phyloP scores from a whole-genome alignment of 805 yeast genomes.

The Grigorovia yakushimaensis region DNA sequence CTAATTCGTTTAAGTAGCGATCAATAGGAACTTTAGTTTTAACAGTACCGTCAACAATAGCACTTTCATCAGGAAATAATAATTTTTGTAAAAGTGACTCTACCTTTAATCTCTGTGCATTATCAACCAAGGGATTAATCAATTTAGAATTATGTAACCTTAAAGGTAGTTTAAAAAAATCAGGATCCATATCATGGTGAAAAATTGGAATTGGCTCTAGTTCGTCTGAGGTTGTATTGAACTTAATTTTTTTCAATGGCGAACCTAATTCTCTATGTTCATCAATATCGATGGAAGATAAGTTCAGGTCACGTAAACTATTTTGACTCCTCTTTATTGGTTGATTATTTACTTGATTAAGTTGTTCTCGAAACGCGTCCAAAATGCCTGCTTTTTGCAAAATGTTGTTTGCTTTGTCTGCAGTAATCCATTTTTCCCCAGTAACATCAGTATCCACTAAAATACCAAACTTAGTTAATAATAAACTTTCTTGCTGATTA shows the following conservation, averaged over 20 bases:
- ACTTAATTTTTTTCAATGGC: slow-evolving; percentile 19
- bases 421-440: slow-evolving; percentile 24
- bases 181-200: slow-evolving; percentile 11
- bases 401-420: slow-evolving; percentile 18
- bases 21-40: slow-evolving; percentile 7
- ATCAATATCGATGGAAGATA: slow-evolving; percentile 3
- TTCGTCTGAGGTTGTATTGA: slow-evolving; percentile 2
- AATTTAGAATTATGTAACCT: slow-evolving; percentile 2
- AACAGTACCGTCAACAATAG: not conserved
- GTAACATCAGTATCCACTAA: slow-evolving; percentile 20
- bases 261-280: slow-evolving; percentile 19
- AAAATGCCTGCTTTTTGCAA: slow-evolving; percentile 13
- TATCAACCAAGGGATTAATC: slow-evolving; percentile 5
- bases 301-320: not conserved
- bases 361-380: slow-evolving; percentile 12
- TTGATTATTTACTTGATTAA: not conserved
- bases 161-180: slow-evolving; percentile 7
- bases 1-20: slow-evolving; percentile 17
- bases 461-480: slow-evolving; percentile 20
- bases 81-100: slow-evolving; percentile 25
- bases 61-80: slow-evolving; percentile 18
- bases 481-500: slow-evolving; percentile 1
- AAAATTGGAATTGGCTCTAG: slow-evolving; percentile 8
- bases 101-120: slow-evolving; percentile 20
- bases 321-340: not conserved